Base-by-base conservation (phyloP, 306 rosid species). In the Cicer yamashitae region DNA sequence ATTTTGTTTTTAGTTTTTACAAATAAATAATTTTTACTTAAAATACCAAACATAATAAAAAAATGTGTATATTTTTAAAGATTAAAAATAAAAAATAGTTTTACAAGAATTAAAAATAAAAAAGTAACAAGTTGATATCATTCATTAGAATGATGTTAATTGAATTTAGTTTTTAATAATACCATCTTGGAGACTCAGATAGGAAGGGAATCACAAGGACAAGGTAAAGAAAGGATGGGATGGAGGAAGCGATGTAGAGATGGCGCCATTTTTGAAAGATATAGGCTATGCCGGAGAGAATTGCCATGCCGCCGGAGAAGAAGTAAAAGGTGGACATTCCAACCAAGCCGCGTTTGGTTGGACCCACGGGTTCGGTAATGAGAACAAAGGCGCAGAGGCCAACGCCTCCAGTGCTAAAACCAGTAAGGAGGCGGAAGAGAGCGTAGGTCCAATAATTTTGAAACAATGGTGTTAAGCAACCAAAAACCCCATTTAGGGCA, bases 281-380 rank as follows among this genome's bases (percentile, higher is more conserved):
- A 81, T 84, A 94, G 11, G 98, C 96, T 0, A 87, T 82, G 52
- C 71, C 86, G 0, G 98, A 76, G 75, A 94, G 93, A 12, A 86
- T 0, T 7, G 91, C 97, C 3, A 94, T 90, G 44, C 98, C 98
- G 0, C 80, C 40, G 7, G 98, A 94, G 88, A 94, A 94, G 88
- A 94, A 91, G 93, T 90, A 91, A 84, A 91, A 94, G 25, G 96
- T 90, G 78, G 96, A 94, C 97, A 94, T 94, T 10, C 98, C 98
- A 0, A 87, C 93, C 0, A 20, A 0, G 6, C 94, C 97, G 0
- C 98, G 98, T 59, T 77, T 94, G 0, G 82, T 22, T 4, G 96
- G 96, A 10, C 98, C 98, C 0, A 94, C 45, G 0, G 97, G 96
- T 44, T 94, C 98, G 0, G 91, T 90, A 53, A 96, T 91, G 0